Evolutionary conservation across 805 yeast genomes (phyloP).

Genomic region (Isabelozyma pseudorhagii): DNA sequence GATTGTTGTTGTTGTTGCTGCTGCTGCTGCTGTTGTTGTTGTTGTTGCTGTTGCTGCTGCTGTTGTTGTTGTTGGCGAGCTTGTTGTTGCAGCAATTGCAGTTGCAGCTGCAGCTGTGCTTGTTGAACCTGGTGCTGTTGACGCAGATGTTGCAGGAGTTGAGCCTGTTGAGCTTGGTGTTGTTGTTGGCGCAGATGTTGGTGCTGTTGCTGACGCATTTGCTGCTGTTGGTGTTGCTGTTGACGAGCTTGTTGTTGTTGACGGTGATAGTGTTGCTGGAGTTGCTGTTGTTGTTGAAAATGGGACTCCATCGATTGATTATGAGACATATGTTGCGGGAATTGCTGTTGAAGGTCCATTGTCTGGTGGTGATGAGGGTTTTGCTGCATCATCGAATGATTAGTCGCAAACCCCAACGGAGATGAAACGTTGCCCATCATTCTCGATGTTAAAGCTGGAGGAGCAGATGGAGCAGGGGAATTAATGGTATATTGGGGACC

Average conservation of each 20-base stretch:
- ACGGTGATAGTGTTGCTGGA: constrained; percentile 4
- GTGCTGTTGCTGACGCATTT: constrained; percentile 6
- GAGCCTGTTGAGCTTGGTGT: constrained; percentile 5
- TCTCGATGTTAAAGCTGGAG: constrained; percentile 5
- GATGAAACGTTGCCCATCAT: background rate
- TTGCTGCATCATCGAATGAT: constrained; percentile 2
- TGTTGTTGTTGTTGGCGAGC: constrained; percentile 1
- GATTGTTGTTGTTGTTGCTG: constrained; percentile 6
- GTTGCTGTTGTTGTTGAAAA: constrained; percentile 6
- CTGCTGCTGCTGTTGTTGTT: constrained; percentile 8
- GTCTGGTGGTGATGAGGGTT: constrained; percentile 8
- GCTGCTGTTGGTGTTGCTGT: constrained; percentile 2
- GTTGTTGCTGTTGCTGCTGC: constrained; percentile 3
- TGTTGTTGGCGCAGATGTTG: constrained; percentile 6
- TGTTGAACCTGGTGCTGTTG: constrained; percentile 8
- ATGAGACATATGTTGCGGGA: background rate
- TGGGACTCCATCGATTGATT: background rate
- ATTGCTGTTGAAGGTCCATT: constrained; percentile 11
- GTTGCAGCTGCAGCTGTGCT: constrained; percentile 2
- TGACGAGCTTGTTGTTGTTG: constrained; percentile 3
- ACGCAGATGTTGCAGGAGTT: constrained; percentile 6
- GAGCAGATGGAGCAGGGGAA: constrained; percentile 3
- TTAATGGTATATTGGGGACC: constrained; percentile 3
- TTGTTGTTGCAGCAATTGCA: constrained; percentile 1
- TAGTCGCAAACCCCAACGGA: background rate